phyloP scores from a whole-genome alignment of 164 flowering plant genomes.

The Houttuynia cordata region DNA sequence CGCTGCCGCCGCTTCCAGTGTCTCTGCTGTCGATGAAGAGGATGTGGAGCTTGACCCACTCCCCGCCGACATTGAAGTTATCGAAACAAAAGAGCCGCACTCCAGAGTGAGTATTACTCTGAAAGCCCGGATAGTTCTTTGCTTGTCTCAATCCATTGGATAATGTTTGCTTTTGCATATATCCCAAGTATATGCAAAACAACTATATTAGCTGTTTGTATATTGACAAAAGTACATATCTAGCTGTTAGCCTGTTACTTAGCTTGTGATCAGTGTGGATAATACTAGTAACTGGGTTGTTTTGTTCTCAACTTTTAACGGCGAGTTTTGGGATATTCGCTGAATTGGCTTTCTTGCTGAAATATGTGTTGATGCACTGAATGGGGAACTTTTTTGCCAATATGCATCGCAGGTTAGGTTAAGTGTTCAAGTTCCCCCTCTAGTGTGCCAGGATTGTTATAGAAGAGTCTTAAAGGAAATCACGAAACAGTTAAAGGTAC shows the following conservation, averaged over 20 bases:
- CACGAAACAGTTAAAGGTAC: conserved; percentile 58
- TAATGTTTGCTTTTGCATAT: no score
- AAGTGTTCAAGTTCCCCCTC: conserved; percentile 61
- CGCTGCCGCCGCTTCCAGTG: not conserved
- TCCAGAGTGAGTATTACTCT: conserved; percentile 37
- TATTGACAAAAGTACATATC: no score
- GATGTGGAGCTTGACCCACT: conserved; percentile 24
- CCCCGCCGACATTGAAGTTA: conserved; percentile 54
- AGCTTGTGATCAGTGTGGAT: no score
- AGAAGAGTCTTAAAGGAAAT: conserved; percentile 47
- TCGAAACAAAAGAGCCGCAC: conserved; percentile 46
- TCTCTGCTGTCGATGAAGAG: not conserved
- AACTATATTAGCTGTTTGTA: no score
- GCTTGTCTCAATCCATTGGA: no score
- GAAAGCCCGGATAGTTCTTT: no score
- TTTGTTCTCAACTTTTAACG: no score
- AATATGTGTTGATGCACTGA: not conserved
- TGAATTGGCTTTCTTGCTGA: no score
- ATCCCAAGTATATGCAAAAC: no score
- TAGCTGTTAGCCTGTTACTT: no score
- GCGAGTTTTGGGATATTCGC: no score
- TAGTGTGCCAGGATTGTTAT: conserved; percentile 73
- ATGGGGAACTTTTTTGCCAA: not conserved
- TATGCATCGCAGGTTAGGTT: conserved; percentile 44
- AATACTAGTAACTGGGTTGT: no score